These are phyloP conservation scores for Globisporangium paddicum DNA, from an alignment of 352 stramenopile species.

Conservation along the genomic window DNA sequence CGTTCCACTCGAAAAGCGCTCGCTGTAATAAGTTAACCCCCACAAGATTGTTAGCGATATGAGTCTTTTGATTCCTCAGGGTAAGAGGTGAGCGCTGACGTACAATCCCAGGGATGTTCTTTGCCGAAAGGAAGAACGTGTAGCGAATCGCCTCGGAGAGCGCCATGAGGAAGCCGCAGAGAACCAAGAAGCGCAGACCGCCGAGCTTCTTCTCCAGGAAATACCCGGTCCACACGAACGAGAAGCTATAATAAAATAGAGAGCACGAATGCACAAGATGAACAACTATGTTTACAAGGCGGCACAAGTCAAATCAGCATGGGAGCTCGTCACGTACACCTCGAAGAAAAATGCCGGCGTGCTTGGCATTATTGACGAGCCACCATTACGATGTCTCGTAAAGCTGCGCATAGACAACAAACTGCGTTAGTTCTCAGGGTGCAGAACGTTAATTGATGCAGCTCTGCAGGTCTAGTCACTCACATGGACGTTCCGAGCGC, in stretches of 20 bases:
- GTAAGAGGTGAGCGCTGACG: not conserved
- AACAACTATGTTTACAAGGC: not conserved
- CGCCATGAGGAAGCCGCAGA: slow-evolving; percentile 15
- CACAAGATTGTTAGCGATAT: not conserved
- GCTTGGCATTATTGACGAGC: not conserved
- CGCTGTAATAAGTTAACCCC: slow-evolving; percentile 1
- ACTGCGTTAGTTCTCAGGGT: too few species aligned
- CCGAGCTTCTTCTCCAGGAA: slow-evolving; percentile 21
- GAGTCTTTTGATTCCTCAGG: too few species aligned
- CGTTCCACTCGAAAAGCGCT: slow-evolving; percentile 12
- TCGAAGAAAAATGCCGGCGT: slow-evolving; percentile 7
- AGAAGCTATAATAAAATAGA: too few species aligned
- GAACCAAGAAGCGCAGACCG: slow-evolving; percentile 18
- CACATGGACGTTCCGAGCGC: slow-evolving; percentile 4
- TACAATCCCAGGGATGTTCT: slow-evolving; percentile 13
- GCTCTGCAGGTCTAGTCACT: too few species aligned
- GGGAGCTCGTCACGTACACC: slow-evolving; percentile 1
- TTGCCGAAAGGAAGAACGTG: slow-evolving; percentile 12
- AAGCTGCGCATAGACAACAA: not conserved
- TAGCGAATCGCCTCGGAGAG: slow-evolving; percentile 19
- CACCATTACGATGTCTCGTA: not conserved
- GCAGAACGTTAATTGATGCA: too few species aligned
- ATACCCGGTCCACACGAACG: slow-evolving; percentile 23
- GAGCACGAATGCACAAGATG: not conserved
- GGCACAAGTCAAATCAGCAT: not conserved